Evolutionary conservation across 164 flowering plant genomes (phyloP), one percentile per base, ranked within the genome.

Genomic region (Nymphaea colorata): DNA sequence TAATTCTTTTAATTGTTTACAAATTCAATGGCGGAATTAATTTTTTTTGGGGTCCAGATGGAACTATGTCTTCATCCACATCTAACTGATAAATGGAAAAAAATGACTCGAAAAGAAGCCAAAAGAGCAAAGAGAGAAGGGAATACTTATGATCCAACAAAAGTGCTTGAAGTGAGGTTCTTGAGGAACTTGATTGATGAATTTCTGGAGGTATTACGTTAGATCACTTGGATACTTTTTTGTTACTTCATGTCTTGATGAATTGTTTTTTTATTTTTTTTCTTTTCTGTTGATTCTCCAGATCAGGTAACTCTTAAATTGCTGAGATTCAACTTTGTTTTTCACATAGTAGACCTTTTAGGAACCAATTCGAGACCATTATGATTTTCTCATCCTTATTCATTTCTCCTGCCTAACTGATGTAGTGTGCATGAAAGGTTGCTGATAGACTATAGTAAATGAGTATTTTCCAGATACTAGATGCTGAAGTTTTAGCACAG

Each of bases 11-110:
- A 10, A 36, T n/a, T 61, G 64, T 2, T 61, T 17, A 61, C 16
- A n/a, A 7, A 8, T 61, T n/a, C 6, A n/a, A 17, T 61, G 41
- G 25, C 8, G 6, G n/a, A 11, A 36, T 17, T 6, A 61, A 61
- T 36, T 70, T 44, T 74, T 66, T 66, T n/a, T 61, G 6, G 74
- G 65, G 69, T 6, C 12, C 55, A 94, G 99, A 88, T 94, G 91
- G 99, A 94, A 79, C 81, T 94, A 44, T 90, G 87, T 74, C 82
- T 80, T 25, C 82, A 91, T 74, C 77, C 84, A 43, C 82, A 84
- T 69, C 70, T 90, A 76, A 81, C 88, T 41, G 87, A 84, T 76
- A 92, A 88, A 75, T 94, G 99, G 99, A 87, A 80, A 74, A 87
- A 81, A 64, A 80, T 88, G 83, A 80, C 79, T 15, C 87, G 78